A percentile compares a stretch with the other conserved stretches of the same genome.
Evolutionary conservation across 768 basidiomycete genomes (phyloP).

Genomic region (Podaxis sp.): DNA sequence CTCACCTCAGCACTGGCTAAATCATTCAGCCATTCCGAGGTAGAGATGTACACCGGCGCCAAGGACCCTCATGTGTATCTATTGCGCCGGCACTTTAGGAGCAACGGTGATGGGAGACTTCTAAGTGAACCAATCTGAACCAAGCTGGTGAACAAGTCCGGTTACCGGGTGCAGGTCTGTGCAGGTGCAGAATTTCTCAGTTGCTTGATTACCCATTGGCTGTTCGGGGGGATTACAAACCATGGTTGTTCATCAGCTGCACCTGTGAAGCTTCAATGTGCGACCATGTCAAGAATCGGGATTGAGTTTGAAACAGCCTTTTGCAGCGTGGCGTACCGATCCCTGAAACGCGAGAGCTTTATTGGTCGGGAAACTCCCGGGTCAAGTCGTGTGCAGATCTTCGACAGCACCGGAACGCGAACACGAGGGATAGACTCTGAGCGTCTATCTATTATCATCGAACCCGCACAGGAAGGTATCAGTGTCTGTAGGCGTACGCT

Average conservation of each 20-base stretch:
- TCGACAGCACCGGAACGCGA: slow-evolving; percentile 3
- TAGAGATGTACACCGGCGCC: not conserved
- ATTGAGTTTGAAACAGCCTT: slow-evolving; percentile 1
- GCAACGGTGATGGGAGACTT: not conserved
- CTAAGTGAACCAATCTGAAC: not conserved
- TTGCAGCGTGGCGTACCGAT: not conserved
- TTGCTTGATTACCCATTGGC: not conserved
- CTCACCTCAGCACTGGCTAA: not conserved
- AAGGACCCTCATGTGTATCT: not conserved
- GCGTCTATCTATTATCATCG: not conserved
- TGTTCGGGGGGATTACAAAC: not conserved
- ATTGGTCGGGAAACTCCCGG: not conserved
- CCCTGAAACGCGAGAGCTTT: not conserved
- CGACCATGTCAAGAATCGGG: slow-evolving; percentile 1
- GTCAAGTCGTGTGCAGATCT: not conserved
- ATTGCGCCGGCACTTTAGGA: too few relatives aligned
- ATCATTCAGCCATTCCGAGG: not conserved
- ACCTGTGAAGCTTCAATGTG: slow-evolving; percentile 1
- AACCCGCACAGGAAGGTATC: too few relatives aligned
- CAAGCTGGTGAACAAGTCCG: not conserved
- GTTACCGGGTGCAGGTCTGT: not conserved
- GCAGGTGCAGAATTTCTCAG: not conserved
- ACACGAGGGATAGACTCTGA: not conserved
- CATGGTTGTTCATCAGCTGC: not conserved
- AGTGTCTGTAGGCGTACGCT: not conserved